phyloP scores from a whole-genome alignment of 2,329 filamentous ascomycete genomes.

The Zymoseptoria pseudotritici region DNA sequence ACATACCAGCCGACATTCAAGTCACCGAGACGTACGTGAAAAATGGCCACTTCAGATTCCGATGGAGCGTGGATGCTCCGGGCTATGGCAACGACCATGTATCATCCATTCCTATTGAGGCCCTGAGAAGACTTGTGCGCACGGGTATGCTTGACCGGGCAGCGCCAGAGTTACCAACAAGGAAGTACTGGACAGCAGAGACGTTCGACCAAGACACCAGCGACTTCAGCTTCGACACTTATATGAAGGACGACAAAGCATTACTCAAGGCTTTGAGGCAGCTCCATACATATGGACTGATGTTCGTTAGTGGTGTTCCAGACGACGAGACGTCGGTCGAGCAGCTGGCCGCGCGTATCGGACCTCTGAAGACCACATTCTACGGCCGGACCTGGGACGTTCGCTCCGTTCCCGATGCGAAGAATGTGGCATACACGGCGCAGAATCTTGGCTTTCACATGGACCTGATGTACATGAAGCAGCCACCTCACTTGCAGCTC shows the following conservation, averaged over 20 bases:
- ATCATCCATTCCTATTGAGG: constrained; percentile 27
- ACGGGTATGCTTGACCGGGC: background rate
- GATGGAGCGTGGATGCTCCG: constrained; percentile 53
- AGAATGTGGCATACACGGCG: constrained; percentile 85
- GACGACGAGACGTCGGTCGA: constrained; percentile 47
- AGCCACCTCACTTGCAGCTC: constrained; percentile 75
- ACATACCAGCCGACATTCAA: constrained; percentile 50
- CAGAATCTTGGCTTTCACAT: constrained; percentile 81
- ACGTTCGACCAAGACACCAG: constrained; percentile 44
- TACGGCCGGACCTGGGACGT: constrained; percentile 92
- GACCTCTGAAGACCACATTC: constrained; percentile 74
- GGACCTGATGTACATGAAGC: constrained; percentile 79
- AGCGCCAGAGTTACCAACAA: background rate
- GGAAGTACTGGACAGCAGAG: constrained; percentile 36
- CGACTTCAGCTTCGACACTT: constrained; percentile 62
- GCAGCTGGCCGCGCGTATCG: constrained; percentile 63
- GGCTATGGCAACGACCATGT: constrained; percentile 36
- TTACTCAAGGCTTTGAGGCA: constrained; percentile 57
- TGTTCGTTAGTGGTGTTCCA: constrained; percentile 72
- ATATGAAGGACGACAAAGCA: constrained; percentile 52
- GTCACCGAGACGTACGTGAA: constrained; percentile 34
- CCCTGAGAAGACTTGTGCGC: background rate
- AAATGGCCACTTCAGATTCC: constrained; percentile 10
- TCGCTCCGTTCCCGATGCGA: constrained; percentile 68
- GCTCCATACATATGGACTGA: constrained; percentile 60